Conservation (phyloP, 2,329 filamentous ascomycete genomes). For the Aspergillus pseudoterreus region DNA sequence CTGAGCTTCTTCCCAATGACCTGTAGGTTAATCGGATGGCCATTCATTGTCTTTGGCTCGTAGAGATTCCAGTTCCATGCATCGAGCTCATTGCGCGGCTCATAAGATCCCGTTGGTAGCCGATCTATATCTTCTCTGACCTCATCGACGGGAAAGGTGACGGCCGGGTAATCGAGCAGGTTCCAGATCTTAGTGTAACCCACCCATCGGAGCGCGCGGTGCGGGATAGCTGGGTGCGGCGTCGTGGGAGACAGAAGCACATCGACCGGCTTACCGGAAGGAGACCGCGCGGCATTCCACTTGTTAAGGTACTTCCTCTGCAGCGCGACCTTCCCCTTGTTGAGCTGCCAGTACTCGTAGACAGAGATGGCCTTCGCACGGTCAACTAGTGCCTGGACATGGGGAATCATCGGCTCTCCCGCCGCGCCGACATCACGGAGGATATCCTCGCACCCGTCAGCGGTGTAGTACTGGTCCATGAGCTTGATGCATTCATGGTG, state of each 20-base stretch:
- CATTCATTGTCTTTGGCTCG: slow-evolving; percentile 39
- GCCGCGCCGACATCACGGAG: slow-evolving; percentile 50
- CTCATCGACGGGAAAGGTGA: slow-evolving; percentile 53
- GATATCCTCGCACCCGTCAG: slow-evolving; percentile 62
- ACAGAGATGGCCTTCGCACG: slow-evolving; percentile 54
- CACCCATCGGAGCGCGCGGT: slow-evolving; percentile 44
- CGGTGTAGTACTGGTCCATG: slow-evolving; percentile 61
- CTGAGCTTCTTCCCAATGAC: slow-evolving; percentile 51
- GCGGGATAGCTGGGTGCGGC: slow-evolving; percentile 54
- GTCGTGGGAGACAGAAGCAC: slow-evolving; percentile 57
- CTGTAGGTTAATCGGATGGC: slow-evolving; percentile 52
- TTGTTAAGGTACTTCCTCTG: slow-evolving; percentile 58
- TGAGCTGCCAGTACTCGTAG: slow-evolving; percentile 66
- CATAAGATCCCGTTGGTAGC: slow-evolving; percentile 33
- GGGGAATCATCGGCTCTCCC: slow-evolving; percentile 58
- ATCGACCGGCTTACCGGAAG: slow-evolving; percentile 50
- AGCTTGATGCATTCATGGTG: slow-evolving; percentile 54
- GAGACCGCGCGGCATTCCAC: slow-evolving; percentile 50
- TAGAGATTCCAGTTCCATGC: slow-evolving; percentile 51
- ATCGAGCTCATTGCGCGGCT: slow-evolving; percentile 50
- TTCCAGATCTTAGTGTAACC: slow-evolving; percentile 64
- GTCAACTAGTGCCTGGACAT: slow-evolving; percentile 56
- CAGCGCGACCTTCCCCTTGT: slow-evolving; percentile 52
- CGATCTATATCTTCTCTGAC: slow-evolving; percentile 43
- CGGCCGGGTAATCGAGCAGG: slow-evolving; percentile 58